Evolutionary conservation across 345 rosid species (phyloP).

Genomic region (Pistacia integerrima): DNA sequence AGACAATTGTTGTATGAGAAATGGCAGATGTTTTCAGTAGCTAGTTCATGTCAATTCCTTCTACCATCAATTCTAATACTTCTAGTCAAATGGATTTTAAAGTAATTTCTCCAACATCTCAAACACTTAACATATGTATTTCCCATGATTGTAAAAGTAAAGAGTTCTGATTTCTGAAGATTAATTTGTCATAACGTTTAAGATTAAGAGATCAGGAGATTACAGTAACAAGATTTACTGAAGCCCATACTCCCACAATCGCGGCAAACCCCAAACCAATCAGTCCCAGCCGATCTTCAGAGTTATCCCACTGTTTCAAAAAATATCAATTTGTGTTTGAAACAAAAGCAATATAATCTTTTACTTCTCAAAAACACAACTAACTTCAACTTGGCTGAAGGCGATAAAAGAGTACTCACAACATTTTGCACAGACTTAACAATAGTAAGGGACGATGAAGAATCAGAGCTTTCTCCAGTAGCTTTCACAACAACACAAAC

Average conservation of each 20-base stretch:
- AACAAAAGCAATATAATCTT: slow-evolving; percentile 12
- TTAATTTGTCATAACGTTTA: slow-evolving; percentile 24
- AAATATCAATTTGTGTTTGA: neutral
- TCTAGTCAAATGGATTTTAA: slow-evolving; percentile 1
- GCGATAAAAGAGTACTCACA: slow-evolving; percentile 45
- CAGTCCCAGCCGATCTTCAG: slow-evolving; percentile 82
- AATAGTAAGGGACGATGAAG: slow-evolving; percentile 64
- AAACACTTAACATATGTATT: neutral
- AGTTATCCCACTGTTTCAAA: slow-evolving; percentile 63
- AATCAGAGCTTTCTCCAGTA: slow-evolving; percentile 53
- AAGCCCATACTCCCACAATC: slow-evolving; percentile 72
- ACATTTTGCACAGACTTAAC: slow-evolving; percentile 61
- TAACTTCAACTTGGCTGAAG: neutral
- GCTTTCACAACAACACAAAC: slow-evolving; percentile 52
- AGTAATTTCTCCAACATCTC: neutral
- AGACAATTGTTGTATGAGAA: neutral
- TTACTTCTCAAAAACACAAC: neutral
- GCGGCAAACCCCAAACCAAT: slow-evolving; percentile 81
- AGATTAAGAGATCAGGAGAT: slow-evolving; percentile 10
- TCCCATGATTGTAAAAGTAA: neutral
- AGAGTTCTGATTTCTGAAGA: neutral
- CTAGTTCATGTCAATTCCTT: neutral
- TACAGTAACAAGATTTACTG: slow-evolving; percentile 71
- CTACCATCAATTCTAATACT: neutral
- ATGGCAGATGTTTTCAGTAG: neutral